Percentiles rank a stretch among this genome's conserved stretches.
phyloP scores from a whole-genome alignment of 2,329 filamentous ascomycete genomes.

The Aspergillus sp. region DNA sequence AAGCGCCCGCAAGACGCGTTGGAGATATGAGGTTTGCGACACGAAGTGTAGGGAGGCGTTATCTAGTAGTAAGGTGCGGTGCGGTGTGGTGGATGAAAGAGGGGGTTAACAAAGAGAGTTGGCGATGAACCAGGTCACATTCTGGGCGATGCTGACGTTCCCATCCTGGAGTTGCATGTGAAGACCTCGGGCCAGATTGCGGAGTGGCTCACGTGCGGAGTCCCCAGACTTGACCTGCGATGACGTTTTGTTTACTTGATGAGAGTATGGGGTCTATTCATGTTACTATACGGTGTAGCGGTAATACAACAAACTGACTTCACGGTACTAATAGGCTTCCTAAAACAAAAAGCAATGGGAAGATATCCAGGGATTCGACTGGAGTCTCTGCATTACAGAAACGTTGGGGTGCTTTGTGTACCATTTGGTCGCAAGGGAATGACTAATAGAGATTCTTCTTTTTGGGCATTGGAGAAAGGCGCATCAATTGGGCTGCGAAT shows the following conservation, averaged over 20 bases:
- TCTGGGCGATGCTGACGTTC: constrained; percentile 6
- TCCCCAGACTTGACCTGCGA: background rate
- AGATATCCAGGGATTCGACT: too few species aligned
- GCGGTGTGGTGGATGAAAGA: background rate
- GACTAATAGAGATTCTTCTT: too few species aligned
- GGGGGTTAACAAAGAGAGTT: background rate
- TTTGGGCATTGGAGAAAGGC: too few species aligned
- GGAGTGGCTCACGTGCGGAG: constrained; percentile 23
- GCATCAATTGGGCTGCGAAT: too few species aligned
- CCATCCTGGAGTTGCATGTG: constrained; percentile 18
- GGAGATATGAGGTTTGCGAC: background rate
- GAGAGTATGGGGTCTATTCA: too few species aligned
- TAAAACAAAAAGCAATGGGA: too few species aligned
- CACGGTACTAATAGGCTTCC: too few species aligned
- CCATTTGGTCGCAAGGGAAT: too few species aligned
- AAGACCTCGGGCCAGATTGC: constrained; percentile 24
- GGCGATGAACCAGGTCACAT: constrained; percentile 12
- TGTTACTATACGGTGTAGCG: too few species aligned
- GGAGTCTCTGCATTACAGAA: too few species aligned
- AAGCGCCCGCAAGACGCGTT: constrained; percentile 8
- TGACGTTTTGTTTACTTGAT: background rate
- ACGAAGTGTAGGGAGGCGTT: background rate
- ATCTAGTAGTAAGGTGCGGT: background rate
- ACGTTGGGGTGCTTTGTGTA: too few species aligned
- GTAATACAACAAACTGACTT: too few species aligned